Conservation (phyloP, 2,329 filamentous ascomycete genomes). For the Aspergillus sp. region DNA sequence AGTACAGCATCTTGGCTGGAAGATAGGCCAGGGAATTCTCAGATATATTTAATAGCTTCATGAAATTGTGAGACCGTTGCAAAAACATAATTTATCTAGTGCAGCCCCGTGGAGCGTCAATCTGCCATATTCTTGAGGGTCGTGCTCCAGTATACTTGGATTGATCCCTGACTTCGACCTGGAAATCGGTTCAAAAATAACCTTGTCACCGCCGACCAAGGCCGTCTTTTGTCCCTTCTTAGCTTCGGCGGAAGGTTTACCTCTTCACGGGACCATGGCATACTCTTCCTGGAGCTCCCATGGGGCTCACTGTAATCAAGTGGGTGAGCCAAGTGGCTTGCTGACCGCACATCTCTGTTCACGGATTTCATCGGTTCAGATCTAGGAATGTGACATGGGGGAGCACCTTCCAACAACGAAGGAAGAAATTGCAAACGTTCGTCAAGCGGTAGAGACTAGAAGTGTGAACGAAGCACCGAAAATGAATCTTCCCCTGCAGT, state of each 20-base stretch:
- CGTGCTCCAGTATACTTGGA: neutral
- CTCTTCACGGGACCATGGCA: neutral
- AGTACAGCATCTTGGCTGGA: too few relatives aligned
- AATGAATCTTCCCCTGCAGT: neutral
- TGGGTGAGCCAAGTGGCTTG: neutral
- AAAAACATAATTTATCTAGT: too few relatives aligned
- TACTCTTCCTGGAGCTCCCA: neutral
- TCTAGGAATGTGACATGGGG: neutral
- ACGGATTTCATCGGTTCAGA: neutral
- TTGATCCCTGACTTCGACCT: neutral
- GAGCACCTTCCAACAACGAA: neutral
- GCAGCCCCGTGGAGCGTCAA: neutral
- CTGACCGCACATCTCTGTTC: neutral
- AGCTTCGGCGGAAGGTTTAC: neutral
- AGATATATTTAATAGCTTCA: too few relatives aligned
- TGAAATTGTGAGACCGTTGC: too few relatives aligned
- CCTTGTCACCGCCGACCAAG: neutral
- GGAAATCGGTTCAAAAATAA: neutral
- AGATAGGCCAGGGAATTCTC: too few relatives aligned
- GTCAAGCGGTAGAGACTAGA: slow-evolving; percentile 1
- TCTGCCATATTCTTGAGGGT: neutral
- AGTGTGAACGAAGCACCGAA: neutral
- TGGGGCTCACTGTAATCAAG: neutral
- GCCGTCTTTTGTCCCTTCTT: neutral
- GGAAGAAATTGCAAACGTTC: slow-evolving; percentile 1